Conservation (phyloP, 2,329 filamentous ascomycete species). For the Phialemoniopsis sp. region DNA sequence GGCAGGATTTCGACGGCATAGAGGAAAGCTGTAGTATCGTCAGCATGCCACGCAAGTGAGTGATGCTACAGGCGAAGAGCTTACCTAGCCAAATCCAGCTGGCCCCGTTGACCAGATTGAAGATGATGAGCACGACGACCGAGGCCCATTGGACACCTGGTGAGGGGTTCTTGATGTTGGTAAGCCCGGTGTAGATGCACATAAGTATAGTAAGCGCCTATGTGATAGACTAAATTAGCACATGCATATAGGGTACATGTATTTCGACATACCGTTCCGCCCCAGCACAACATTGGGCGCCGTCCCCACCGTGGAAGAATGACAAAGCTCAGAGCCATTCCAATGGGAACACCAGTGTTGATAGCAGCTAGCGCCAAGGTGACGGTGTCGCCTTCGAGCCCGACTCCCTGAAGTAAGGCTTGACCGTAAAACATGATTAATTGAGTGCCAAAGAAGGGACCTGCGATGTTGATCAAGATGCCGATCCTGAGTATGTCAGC, state of each 20-base stretch:
- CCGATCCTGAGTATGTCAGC: not conserved
- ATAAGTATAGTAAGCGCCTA: not conserved
- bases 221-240: not conserved
- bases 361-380: not conserved
- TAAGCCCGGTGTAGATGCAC: constrained; percentile 1
- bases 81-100: constrained; percentile 1
- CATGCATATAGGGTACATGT: too few species aligned
- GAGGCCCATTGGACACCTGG: not conserved
- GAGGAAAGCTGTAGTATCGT: not conserved
- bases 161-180: constrained; percentile 1
- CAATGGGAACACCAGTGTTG: constrained; percentile 1
- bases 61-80: not conserved
- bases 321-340: constrained; percentile 1
- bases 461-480: constrained; percentile 1
- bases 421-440: not conserved
- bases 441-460: not conserved
- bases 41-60: not conserved
- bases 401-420: not conserved
- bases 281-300: not conserved
- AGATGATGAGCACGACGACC: constrained; percentile 1
- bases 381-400: not conserved
- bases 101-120: not conserved
- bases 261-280: not conserved
- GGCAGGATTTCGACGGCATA: constrained; percentile 1
- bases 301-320: not conserved